Percentiles rank a stretch among this genome's conserved stretches.
Evolutionary conservation across 75 land plant species (phyloP).

Genomic region (Pseudotsuga menziesii): DNA sequence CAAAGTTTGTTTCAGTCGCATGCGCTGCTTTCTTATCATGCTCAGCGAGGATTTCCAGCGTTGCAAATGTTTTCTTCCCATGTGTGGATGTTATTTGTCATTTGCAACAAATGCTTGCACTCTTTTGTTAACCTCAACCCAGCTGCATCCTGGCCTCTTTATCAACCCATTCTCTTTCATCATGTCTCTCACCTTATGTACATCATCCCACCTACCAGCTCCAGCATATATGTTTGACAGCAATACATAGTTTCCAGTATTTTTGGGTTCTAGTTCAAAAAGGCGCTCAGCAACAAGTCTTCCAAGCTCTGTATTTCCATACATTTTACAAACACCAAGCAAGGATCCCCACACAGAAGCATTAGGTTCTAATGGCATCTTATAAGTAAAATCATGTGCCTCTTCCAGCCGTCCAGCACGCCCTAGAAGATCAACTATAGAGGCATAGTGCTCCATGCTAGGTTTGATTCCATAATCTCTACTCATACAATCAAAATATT

Average conservation of each 20-base stretch:
- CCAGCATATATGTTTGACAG: constrained; percentile 11
- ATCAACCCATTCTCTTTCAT: no score
- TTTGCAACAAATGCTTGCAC: no score
- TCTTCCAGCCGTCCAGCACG: constrained; percentile 49
- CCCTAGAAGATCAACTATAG: constrained; percentile 59
- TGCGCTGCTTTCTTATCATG: no score
- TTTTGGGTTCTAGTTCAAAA: constrained; percentile 14
- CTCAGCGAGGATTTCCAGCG: no score
- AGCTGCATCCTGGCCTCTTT: no score
- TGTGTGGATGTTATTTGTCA: no score
- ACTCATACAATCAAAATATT: constrained; percentile 37
- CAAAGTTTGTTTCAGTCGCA: no score
- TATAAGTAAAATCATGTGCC: constrained; percentile 21
- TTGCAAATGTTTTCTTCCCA: no score
- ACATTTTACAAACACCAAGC: constrained; percentile 38
- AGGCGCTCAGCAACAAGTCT: constrained; percentile 31
- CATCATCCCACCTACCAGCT: constrained; percentile 7
- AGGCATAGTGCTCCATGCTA: constrained; percentile 52
- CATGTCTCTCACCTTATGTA: no score
- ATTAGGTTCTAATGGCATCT: constrained; percentile 52
- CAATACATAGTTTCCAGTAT: not conserved
- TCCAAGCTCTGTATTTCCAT: constrained; percentile 41
- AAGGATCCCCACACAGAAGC: constrained; percentile 62
- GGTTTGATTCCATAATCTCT: constrained; percentile 28
- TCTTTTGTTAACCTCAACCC: no score